phyloP scores from a whole-genome alignment of 441 rosid genomes.

The Melianthus villosus region DNA sequence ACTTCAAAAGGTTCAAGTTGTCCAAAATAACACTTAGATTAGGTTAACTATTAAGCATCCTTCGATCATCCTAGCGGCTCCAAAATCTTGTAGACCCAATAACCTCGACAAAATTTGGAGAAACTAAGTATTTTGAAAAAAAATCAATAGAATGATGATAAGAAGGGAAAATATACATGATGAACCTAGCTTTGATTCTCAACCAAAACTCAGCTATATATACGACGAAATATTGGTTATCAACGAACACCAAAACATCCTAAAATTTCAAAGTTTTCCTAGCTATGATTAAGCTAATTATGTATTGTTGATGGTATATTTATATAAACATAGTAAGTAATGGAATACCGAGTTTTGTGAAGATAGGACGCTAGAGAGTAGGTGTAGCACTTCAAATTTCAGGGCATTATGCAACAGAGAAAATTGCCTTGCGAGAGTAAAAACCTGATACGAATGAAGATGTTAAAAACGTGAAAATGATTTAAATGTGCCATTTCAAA shows the following conservation, averaged over 20 bases:
- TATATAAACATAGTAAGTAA: background rate
- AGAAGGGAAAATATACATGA: too few relatives aligned
- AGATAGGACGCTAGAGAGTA: constrained; percentile 55
- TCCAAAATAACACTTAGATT: too few relatives aligned
- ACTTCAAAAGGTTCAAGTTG: too few relatives aligned
- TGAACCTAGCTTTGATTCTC: background rate
- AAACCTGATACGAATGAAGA: constrained; percentile 49
- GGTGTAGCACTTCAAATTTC: constrained; percentile 72
- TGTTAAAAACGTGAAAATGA: constrained; percentile 8
- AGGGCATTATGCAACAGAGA: constrained; percentile 57
- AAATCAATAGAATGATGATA: too few relatives aligned
- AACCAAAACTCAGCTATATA: background rate
- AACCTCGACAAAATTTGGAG: too few relatives aligned
- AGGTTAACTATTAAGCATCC: too few relatives aligned
- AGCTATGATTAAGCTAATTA: background rate
- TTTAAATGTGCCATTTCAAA: too few relatives aligned
- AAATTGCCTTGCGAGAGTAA: constrained; percentile 48
- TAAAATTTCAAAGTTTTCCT: too few relatives aligned
- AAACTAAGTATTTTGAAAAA: too few relatives aligned
- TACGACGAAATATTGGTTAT: background rate
- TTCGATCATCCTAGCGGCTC: too few relatives aligned
- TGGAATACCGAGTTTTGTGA: constrained; percentile 38
- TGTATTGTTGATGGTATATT: background rate
- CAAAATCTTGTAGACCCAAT: too few relatives aligned
- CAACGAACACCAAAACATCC: background rate